A percentile compares a stretch with the other conserved stretches of the same genome.
Evolutionary conservation across 2,329 filamentous ascomycete species (phyloP).

Genomic region (Exophiala lecanii-corni): DNA sequence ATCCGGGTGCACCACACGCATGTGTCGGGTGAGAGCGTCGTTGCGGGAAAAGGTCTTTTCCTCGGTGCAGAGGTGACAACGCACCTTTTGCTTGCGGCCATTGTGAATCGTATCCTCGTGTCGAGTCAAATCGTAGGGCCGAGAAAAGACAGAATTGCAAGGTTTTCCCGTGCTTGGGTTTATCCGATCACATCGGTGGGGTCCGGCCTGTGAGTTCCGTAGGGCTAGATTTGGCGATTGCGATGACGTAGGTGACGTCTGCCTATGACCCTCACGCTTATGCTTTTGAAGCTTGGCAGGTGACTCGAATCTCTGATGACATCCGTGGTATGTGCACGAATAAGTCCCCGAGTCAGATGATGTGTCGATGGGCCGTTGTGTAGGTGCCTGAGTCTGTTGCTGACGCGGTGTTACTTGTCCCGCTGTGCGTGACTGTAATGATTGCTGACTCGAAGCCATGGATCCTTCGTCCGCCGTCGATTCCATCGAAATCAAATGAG

Average conservation of each 20-base stretch:
- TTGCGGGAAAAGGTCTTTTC: conserved; percentile 97
- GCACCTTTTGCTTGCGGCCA: conserved; percentile 85
- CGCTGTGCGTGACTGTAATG: conserved; percentile 30
- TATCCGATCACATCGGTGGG: conserved; percentile 86
- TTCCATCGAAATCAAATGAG: conserved; percentile 58
- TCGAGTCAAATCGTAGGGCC: conserved; percentile 91
- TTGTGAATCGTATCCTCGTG: conserved; percentile 99
- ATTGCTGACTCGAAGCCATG: conserved; percentile 24
- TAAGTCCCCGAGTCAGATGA: conserved; percentile 81
- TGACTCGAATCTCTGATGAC: conserved; percentile 80
- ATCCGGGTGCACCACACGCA: conserved; percentile 89
- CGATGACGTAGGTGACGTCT: conserved; percentile 53
- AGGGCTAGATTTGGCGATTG: conserved; percentile 50
- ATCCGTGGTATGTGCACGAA: conserved; percentile 93
- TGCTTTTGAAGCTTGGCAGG: conserved; percentile 86
- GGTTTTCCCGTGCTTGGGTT: conserved; percentile 94
- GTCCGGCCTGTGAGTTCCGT: conserved; percentile 83
- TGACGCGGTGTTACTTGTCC: conserved; percentile 24
- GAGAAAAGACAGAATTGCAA: conserved; percentile 89
- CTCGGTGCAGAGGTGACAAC: conserved; percentile 86
- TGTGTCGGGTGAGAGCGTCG: conserved; percentile 89
- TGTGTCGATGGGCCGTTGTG: conserved; percentile 57
- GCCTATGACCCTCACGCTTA: conserved; percentile 87
- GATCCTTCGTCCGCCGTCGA: conserved; percentile 52
- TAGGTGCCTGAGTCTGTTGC: conserved; percentile 45